Base-by-base conservation (phyloP, 495 filamentous ascomycete species). In the Penicillium fimorum region DNA sequence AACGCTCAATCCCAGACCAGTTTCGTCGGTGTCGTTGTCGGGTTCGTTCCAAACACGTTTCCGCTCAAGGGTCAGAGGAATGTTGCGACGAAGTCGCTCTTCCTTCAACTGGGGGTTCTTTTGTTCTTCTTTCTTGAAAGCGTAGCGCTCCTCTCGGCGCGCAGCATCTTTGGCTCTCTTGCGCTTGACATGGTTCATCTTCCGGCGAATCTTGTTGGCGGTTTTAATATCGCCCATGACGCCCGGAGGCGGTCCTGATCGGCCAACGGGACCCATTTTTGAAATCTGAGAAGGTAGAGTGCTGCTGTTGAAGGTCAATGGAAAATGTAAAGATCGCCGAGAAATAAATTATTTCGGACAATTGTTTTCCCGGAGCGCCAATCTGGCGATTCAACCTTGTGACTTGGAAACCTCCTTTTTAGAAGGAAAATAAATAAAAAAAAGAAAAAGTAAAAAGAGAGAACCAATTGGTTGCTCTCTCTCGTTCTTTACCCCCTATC, bases 21-120 rank as follows among this genome's bases (percentile, higher is more conserved):
- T 81, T 59, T 89, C 76, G 41, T 77, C 75, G 30, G 69, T 70
- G 52, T 81, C 90, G 44, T 87, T 86, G 53, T 89, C 88, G n/a
- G 87, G 83, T 38, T 95, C 89, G 64, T 97, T 94, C 93, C 92
- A 98, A 49, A 90, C 84, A 66, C 94, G 73, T 79, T 96, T 97
- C 45, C 85, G 82, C 58, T 97, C 94, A 22, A 97, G 82, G 3
- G 91, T 96, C 38, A 84, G 67, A 2, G 94, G 91, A 38, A 92
- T 78, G 74, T 97, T 97, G 60, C 79, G 82, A 58, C 79, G 84
- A 47, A 90, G 76, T 60, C 94, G 80, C 50, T 87, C 81, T 50
- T 82, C 82, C 49, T 83, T 81, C 47, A 96, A 70, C 42, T 80
- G 78, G n/a, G 94, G 92, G 61, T 97, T 82, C 69, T 85, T 88